Base-by-base conservation (phyloP, 345 rosid genomes). In the Populus tremula region DNA sequence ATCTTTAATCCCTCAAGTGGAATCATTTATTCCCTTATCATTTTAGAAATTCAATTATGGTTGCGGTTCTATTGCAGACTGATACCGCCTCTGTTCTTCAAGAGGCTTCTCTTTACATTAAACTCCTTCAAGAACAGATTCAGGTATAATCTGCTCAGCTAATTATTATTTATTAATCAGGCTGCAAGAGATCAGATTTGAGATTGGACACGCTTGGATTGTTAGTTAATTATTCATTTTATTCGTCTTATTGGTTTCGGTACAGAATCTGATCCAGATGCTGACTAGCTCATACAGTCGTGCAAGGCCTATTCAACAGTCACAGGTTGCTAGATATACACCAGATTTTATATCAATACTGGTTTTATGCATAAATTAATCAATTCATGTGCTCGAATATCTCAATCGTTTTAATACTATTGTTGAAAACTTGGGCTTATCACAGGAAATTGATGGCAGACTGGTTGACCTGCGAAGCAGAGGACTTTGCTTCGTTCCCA, bases 71-170 rank as follows among this genome's bases (percentile, higher is more conserved):
- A 33, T 76, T 85, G 86, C 87, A 91, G 94, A 88, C 92, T 39
- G 92, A 91, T 69, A 89, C 92, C 49, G 92, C 92, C 50, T 89
- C 94, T 61, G 94, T 91, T 56, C 94, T 91, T 74, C 86, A 88
- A 85, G 93, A 89, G 82, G 90, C 95, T 69, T 78, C 84, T 75
- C 83, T 87, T 53, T 86, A 81, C 54, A 91, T 91, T 83, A 88
- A 85, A 81, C 86, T 88, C 47, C 88, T 89, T 33, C 93, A 89
- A 43, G 86, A 87, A 31, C 91, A 91, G 69, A 88, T 91, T 76
- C 86, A 88, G 87, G 95, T 88, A 70, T 5, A 23, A 18, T 53
- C 59, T 53, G 59, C 23, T 53, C 59, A 53, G 10, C 59, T 53
- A 20, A 6, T 20, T 50, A 50, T 1, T 18, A 18, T 18, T 2